Conservation (phyloP, 2,329 filamentous ascomycete species). For the Colletotrichum sp. region DNA sequence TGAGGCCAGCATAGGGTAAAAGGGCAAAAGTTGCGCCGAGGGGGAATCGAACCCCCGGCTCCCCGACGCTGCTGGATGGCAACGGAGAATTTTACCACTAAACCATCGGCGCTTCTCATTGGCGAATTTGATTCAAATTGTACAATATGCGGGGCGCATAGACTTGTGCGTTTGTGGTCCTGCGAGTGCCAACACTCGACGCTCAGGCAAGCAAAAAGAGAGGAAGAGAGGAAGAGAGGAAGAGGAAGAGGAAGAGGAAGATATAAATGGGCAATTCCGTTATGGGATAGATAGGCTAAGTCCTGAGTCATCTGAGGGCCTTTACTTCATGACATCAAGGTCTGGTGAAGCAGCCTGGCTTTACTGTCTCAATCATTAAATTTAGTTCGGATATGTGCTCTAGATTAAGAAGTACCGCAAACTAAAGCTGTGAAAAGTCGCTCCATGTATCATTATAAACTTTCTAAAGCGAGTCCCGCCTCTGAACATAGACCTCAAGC, state of each 20-base stretch:
- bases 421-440: background rate
- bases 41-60: slow-evolving; percentile 4
- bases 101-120: background rate
- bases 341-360: background rate
- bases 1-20: too few relatives aligned
- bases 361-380: background rate
- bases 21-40: background rate
- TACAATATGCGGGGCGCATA: background rate
- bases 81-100: slow-evolving; percentile 8
- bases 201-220: background rate
- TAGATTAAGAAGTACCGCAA: background rate
- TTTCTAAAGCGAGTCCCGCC: slow-evolving; percentile 4
- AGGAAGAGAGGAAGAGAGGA: background rate
- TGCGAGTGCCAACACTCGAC: background rate
- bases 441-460: background rate
- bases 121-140: fast-evolving
- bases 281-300: background rate
- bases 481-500: slow-evolving; percentile 54
- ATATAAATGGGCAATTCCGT: too few relatives aligned
- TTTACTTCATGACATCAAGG: background rate
- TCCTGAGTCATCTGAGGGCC: background rate
- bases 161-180: too few relatives aligned
- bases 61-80: background rate
- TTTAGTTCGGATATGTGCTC: background rate
- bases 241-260: background rate